Evolutionary conservation across 768 basidiomycete species (phyloP).

Genomic region (Tricholoma hemisulphureum): DNA sequence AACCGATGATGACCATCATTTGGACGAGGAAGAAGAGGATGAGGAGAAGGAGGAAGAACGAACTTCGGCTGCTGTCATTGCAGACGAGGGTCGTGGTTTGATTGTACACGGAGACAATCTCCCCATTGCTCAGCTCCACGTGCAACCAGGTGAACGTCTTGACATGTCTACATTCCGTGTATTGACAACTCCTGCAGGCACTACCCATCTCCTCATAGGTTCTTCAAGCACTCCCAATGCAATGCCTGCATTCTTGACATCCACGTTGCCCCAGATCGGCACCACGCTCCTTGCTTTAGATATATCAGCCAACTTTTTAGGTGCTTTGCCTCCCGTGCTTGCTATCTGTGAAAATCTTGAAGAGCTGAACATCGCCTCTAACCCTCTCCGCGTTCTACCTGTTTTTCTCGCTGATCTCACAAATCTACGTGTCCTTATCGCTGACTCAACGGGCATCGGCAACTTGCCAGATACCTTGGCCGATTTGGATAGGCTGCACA

Average conservation of each 20-base stretch:
- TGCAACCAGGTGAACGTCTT: conserved; percentile 64
- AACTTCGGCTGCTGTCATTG: conserved; percentile 74
- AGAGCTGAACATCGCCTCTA: conserved; percentile 91
- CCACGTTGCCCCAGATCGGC: conserved; percentile 67
- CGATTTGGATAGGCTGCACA: conserved; percentile 78
- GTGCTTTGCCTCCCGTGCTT: conserved; percentile 79
- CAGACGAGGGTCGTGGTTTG: conserved; percentile 81
- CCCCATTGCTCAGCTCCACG: conserved; percentile 59
- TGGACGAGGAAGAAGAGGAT: conserved; percentile 52
- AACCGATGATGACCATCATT: conserved; percentile 37
- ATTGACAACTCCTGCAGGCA: conserved; percentile 52
- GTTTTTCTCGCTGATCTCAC: conserved; percentile 76
- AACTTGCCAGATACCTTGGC: conserved; percentile 74
- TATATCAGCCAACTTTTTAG: conserved; percentile 85
- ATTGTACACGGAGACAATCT: conserved; percentile 71
- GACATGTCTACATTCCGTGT: conserved; percentile 4
- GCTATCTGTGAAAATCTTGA: conserved; percentile 80
- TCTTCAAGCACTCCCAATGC: conserved; percentile 74
- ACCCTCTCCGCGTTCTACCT: conserved; percentile 90
- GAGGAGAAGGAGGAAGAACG: conserved; percentile 60
- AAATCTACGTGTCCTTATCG: conserved; percentile 83
- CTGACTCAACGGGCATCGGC: conserved; percentile 84
- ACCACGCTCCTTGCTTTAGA: conserved; percentile 87
- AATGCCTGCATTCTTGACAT: conserved; percentile 72
- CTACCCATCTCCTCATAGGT: conserved; percentile 92